These are phyloP conservation scores for Lentinula sp. DNA, from an alignment of 768 basidiomycete genomes.

Conservation along the genomic window DNA sequence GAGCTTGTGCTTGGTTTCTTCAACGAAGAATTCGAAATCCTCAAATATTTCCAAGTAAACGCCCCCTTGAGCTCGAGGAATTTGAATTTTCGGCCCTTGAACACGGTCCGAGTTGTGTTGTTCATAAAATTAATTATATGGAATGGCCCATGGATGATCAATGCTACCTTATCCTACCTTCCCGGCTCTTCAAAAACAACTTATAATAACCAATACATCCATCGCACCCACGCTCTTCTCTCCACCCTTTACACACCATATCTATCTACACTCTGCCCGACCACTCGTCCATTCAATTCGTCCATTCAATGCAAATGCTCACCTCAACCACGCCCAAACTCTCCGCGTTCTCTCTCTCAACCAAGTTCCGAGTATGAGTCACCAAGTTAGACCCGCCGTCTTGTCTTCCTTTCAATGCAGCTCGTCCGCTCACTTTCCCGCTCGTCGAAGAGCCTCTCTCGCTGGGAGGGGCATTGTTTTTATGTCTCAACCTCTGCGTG, in stretches of 20 bases:
- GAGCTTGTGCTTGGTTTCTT: slow-evolving; percentile 14
- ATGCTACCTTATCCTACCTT: slow-evolving; percentile 22
- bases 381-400: slow-evolving; percentile 61
- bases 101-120: slow-evolving; percentile 20
- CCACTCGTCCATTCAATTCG: slow-evolving; percentile 54
- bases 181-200: slow-evolving; percentile 50
- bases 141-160: slow-evolving; percentile 78
- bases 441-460: slow-evolving; percentile 43
- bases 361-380: slow-evolving; percentile 48
- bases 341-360: slow-evolving; percentile 55
- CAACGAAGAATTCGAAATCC: too few species aligned
- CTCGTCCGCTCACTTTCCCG: slow-evolving; percentile 39
- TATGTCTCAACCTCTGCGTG: slow-evolving; percentile 20
- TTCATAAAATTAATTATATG: slow-evolving; percentile 35
- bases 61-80: slow-evolving; percentile 63
- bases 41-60: slow-evolving; percentile 30
- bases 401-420: neutral
- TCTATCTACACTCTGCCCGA: slow-evolving; percentile 57
- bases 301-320: slow-evolving; percentile 64
- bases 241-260: slow-evolving; percentile 52
- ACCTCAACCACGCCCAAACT: slow-evolving; percentile 38
- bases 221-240: slow-evolving; percentile 73
- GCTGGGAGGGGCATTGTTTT: slow-evolving; percentile 62
- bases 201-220: slow-evolving; percentile 67
- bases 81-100: slow-evolving; percentile 76